phyloP scores from a whole-genome alignment of 2,329 filamentous ascomycete species.

The Penicillium expansum region DNA sequence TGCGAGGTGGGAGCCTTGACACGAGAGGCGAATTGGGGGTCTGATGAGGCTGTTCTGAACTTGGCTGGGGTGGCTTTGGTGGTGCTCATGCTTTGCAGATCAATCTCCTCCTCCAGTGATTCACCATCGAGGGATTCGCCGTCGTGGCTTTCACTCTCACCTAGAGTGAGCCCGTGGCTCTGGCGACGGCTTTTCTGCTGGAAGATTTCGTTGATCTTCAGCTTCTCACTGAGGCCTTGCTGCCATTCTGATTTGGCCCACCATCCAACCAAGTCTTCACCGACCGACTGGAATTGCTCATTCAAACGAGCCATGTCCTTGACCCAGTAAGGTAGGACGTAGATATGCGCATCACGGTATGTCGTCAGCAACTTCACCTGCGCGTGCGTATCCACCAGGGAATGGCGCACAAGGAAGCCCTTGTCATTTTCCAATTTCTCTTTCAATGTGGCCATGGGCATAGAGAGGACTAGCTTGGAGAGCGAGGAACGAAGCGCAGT shows the following conservation, averaged over 20 bases:
- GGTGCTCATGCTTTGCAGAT: constrained; percentile 53
- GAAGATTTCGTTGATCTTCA: constrained; percentile 68
- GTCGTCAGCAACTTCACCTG: constrained; percentile 76
- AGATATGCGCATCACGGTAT: constrained; percentile 88
- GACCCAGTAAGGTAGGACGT: constrained; percentile 90
- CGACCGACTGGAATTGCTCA: constrained; percentile 79
- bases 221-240: constrained; percentile 71
- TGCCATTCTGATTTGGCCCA: constrained; percentile 97
- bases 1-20: constrained; percentile 24
- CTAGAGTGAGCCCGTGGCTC: constrained; percentile 38
- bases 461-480: constrained; percentile 78
- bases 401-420: constrained; percentile 65
- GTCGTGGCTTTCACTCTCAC: constrained; percentile 37
- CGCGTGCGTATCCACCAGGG: constrained; percentile 70
- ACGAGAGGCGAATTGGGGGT: constrained; percentile 28
- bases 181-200: constrained; percentile 38
- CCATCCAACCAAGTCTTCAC: constrained; percentile 89
- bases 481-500: constrained; percentile 38
- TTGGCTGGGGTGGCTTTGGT: constrained; percentile 43
- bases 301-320: constrained; percentile 79
- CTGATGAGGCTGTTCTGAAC: not conserved
- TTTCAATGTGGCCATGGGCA: constrained; percentile 84
- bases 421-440: constrained; percentile 76
- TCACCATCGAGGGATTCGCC: constrained; percentile 38
- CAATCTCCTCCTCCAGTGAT: constrained; percentile 50